These are phyloP conservation scores for Pterocarpus macrocarpus DNA, from an alignment of 306 rosid species.

Conservation along the genomic window DNA sequence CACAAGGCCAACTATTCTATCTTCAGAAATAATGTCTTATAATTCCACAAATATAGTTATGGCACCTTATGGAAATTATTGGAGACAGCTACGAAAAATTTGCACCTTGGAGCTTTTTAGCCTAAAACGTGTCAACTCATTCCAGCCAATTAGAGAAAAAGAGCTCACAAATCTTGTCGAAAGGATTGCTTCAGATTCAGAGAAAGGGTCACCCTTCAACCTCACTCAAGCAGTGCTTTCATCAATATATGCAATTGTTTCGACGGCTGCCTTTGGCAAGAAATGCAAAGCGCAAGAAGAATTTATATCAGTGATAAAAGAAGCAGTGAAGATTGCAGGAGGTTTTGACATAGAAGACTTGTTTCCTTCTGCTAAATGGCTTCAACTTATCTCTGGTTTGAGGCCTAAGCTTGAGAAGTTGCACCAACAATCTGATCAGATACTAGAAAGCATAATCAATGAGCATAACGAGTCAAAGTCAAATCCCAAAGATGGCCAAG, in stretches of 20 bases:
- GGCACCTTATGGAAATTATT: conserved; percentile 53
- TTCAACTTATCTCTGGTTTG: conserved; percentile 41
- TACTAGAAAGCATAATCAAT: conserved; percentile 31
- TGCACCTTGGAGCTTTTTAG: conserved; percentile 48
- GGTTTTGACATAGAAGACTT: conserved; percentile 56
- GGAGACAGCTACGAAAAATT: conserved; percentile 47
- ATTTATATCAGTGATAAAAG: not conserved
- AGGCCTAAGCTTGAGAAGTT: conserved; percentile 51
- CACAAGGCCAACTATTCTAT: conserved; percentile 46
- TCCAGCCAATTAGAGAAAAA: conserved; percentile 44
- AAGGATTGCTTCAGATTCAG: conserved; percentile 18
- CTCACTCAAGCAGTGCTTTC: conserved; percentile 35
- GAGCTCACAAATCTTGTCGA: conserved; percentile 36
- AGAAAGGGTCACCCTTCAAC: conserved; percentile 45
- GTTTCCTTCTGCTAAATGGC: conserved; percentile 54
- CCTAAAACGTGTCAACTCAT: conserved; percentile 43
- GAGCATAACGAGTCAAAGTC: conserved; percentile 36
- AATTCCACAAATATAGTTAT: not conserved
- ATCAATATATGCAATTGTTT: conserved; percentile 24
- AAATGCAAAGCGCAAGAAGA: conserved; percentile 1
- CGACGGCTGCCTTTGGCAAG: conserved; percentile 50
- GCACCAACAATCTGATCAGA: conserved; percentile 14
- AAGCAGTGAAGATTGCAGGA: not conserved
- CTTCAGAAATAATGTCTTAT: conserved; percentile 37
- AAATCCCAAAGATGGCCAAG: not conserved